Base-by-base conservation (phyloP, 371 early-diverging fungal genomes). In the Actinomucor elegans region DNA sequence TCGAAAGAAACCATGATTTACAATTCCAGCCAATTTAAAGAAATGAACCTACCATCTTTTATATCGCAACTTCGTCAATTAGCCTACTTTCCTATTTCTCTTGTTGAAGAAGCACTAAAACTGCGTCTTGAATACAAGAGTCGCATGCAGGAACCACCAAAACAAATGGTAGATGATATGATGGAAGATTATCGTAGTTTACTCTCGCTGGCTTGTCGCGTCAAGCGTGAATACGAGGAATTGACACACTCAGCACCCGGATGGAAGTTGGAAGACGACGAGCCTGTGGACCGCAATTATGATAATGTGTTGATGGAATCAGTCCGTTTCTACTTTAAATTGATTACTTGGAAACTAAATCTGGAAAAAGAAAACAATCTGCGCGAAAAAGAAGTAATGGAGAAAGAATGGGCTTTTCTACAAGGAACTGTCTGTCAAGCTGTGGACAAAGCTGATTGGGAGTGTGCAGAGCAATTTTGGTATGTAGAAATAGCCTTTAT, bases 361-460 rank as follows among this genome's bases (percentile, higher is more conserved):
- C 55, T 67, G 38, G 77, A 77, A 46, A 71, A 67, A 45, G 75
- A 82, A 51, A 83, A 84, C 44, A 83, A 81, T 41, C 69, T 84
- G 27, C 81, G 87, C 53, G 90, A 90, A 59, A 85, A 88, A 20
- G 94, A 90, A 62, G 76, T 89, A 4, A 75, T 94, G 61, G 91
- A 92, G 49, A 80, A 73, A 48, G 92, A 93, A 64, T 93, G 93
- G 93, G 78, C 83, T 9, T 88, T 89, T 48, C 49, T 92, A 40
- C 69, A 68, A 29, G 74, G 73, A n/a, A 80, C 78, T 0, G 76
- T 92, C 1, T 86, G 87, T 49, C 80, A 77, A n/a, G 66, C 74
- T 26, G 85, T 92, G 26, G 83, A 88, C 18, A 86, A 83, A 31
- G 89, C 89, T 4, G 88, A 89, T 47, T 73, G 80, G 47, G 90